Percentiles rank a stretch among this genome's conserved stretches.
These are phyloP conservation scores for Diaporthe capsici DNA, from an alignment of 2,329 filamentous ascomycete genomes.

Conservation along the genomic window DNA sequence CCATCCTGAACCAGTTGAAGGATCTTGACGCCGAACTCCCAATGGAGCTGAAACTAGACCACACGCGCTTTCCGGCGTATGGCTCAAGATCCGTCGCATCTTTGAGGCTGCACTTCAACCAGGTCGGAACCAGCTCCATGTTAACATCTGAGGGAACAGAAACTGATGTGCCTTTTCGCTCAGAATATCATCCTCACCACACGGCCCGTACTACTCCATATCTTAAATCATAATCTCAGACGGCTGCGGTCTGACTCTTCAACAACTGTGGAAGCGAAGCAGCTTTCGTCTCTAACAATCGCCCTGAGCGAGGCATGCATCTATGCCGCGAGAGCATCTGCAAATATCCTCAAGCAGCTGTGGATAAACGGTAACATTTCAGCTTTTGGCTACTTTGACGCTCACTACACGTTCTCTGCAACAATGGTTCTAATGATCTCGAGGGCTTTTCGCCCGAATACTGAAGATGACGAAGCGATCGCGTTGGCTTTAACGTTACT, in stretches of 20 bases:
- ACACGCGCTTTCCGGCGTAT: constrained; percentile 42
- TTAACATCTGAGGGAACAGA: neutral
- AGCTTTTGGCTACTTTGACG: constrained; percentile 49
- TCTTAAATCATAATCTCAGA: constrained; percentile 42
- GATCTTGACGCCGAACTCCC: constrained; percentile 54
- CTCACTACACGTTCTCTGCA: constrained; percentile 48
- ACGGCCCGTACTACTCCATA: constrained; percentile 43
- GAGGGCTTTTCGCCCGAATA: constrained; percentile 45
- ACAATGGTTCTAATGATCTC: constrained; percentile 47
- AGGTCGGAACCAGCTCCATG: constrained; percentile 35
- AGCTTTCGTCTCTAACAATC: constrained; percentile 48
- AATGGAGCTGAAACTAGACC: constrained; percentile 49
- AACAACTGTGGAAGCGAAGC: neutral
- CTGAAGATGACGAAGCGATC: constrained; percentile 44
- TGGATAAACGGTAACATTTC: constrained; percentile 48
- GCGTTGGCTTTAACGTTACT: constrained; percentile 44
- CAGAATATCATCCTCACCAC: constrained; percentile 43
- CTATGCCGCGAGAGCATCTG: constrained; percentile 46
- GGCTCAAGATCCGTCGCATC: constrained; percentile 43
- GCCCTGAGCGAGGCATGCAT: constrained; percentile 51
- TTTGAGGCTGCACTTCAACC: constrained; percentile 44
- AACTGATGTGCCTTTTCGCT: neutral
- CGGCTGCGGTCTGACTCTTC: neutral
- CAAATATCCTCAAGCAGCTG: constrained; percentile 46
- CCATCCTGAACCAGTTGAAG: constrained; percentile 52